Conservation (phyloP, 495 filamentous ascomycete species). For the Aspergillus sclerotioniger region DNA sequence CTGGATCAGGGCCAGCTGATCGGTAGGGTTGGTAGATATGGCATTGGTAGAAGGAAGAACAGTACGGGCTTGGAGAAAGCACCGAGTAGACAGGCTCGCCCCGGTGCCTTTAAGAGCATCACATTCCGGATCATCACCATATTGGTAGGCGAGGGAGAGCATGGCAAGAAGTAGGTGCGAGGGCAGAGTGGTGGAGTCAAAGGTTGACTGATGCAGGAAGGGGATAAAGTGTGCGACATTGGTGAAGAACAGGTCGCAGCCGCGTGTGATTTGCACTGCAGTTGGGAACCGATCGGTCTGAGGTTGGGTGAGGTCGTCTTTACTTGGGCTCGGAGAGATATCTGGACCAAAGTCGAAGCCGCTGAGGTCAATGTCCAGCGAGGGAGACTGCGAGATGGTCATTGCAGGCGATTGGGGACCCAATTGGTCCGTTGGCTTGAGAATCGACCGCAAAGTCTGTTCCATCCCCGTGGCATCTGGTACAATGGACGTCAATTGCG, state of each 20-base stretch:
- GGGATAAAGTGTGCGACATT: constrained; percentile 33
- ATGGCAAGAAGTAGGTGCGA: constrained; percentile 29
- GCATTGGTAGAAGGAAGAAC: constrained; percentile 22
- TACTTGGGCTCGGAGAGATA: constrained; percentile 5
- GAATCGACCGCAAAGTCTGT: no score
- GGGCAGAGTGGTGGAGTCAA: constrained; percentile 23
- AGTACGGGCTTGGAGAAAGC: constrained; percentile 32
- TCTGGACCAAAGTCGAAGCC: not conserved
- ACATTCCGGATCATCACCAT: constrained; percentile 37
- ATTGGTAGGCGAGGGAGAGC: constrained; percentile 35
- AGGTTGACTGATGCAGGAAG: constrained; percentile 34
- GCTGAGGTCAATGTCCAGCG: constrained; percentile 8
- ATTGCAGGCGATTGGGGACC: constrained; percentile 7
- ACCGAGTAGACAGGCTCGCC: constrained; percentile 23
- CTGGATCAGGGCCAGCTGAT: constrained; percentile 25
- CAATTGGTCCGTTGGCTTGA: no score
- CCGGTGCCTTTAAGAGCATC: constrained; percentile 27
- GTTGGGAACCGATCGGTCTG: constrained; percentile 28
- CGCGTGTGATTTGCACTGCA: constrained; percentile 21
- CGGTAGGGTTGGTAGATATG: constrained; percentile 4
- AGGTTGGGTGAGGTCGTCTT: constrained; percentile 11
- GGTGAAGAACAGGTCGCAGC: constrained; percentile 32
- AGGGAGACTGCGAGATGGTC: constrained; percentile 1
- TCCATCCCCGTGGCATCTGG: no score
- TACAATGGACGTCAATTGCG: no score